Percentiles rank a stretch among this genome's conserved stretches.
phyloP scores from a whole-genome alignment of 768 basidiomycete species.

The Dendrothele bispora region DNA sequence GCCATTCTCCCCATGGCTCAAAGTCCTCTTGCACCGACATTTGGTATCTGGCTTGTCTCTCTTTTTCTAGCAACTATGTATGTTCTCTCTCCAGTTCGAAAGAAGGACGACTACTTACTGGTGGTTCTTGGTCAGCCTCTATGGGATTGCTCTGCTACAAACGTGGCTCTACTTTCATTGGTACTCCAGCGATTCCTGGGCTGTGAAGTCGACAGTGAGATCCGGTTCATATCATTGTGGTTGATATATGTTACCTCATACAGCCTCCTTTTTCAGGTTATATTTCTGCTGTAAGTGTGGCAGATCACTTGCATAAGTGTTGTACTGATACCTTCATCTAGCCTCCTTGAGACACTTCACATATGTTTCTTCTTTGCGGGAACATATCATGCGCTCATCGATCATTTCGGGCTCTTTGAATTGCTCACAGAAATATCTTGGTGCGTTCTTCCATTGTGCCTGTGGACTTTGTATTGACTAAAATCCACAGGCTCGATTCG shows the following conservation, averaged over 20 bases:
- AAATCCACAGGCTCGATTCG: neutral
- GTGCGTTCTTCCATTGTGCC: constrained; percentile 5
- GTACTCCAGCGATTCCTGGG: constrained; percentile 20
- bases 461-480: neutral
- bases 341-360: constrained; percentile 19
- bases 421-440: constrained; percentile 13
- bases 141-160: constrained; percentile 21
- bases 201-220: constrained; percentile 15
- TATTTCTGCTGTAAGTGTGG: neutral
- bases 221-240: no score
- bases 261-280: neutral
- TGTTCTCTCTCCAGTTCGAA: neutral
- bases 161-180: constrained; percentile 22
- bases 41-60: neutral
- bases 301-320: neutral
- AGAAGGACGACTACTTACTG: no score
- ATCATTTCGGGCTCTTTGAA: constrained; percentile 18
- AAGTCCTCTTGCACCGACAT: constrained; percentile 1
- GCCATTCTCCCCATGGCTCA: no score
- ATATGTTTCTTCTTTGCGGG: constrained; percentile 15
- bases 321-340: constrained; percentile 5
- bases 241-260: neutral
- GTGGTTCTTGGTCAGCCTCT: constrained; percentile 13
- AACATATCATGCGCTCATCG: constrained; percentile 19
- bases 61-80: constrained; percentile 5